Evolutionary conservation across 352 stramenopile species (phyloP).

Genomic region (Globisporangium solare): DNA sequence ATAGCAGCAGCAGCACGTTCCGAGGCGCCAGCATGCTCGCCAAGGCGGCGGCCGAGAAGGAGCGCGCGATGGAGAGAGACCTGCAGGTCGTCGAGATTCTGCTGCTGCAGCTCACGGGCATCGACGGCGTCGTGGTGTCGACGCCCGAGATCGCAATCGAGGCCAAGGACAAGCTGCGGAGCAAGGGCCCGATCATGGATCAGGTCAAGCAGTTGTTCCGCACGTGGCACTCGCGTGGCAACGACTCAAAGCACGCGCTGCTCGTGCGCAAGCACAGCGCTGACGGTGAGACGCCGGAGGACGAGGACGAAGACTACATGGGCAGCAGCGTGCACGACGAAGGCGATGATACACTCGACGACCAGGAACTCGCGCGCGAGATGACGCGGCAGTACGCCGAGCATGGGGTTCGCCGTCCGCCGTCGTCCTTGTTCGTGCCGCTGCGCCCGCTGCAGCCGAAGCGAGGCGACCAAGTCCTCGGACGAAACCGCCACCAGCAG

Average conservation of each 20-base stretch:
- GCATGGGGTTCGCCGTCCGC: conserved; percentile 8
- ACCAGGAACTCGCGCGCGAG: conserved; percentile 19
- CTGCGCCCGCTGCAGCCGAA: conserved; percentile 25
- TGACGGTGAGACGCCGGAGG: conserved; percentile 2
- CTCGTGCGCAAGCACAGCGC: conserved; percentile 4
- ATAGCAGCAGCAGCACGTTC: not conserved
- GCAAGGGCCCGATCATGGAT: conserved; percentile 22
- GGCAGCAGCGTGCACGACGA: conserved; percentile 5
- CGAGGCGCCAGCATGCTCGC: conserved; percentile 3
- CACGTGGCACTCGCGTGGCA: conserved; percentile 30
- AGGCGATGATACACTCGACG: conserved; percentile 11
- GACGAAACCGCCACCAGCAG: not conserved
- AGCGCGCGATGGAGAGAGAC: conserved; percentile 7
- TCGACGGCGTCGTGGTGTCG: conserved; percentile 28
- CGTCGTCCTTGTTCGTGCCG: conserved; percentile 15
- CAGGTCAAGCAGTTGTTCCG: conserved; percentile 32
- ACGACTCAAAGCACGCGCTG: not conserved
- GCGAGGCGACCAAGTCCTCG: conserved; percentile 24
- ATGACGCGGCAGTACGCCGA: conserved; percentile 25
- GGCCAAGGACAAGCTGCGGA: conserved; percentile 20
- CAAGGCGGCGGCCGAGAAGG: conserved; percentile 5
- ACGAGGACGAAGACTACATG: conserved; percentile 25
- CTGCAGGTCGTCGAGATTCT: conserved; percentile 26
- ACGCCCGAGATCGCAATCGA: conserved; percentile 22
- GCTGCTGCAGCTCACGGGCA: conserved; percentile 27